Percentiles rank a stretch among this genome's conserved stretches.
These are phyloP conservation scores for Schizosaccharomyces osmophilus DNA, from an alignment of 805 yeast genomes.

Conservation along the genomic window DNA sequence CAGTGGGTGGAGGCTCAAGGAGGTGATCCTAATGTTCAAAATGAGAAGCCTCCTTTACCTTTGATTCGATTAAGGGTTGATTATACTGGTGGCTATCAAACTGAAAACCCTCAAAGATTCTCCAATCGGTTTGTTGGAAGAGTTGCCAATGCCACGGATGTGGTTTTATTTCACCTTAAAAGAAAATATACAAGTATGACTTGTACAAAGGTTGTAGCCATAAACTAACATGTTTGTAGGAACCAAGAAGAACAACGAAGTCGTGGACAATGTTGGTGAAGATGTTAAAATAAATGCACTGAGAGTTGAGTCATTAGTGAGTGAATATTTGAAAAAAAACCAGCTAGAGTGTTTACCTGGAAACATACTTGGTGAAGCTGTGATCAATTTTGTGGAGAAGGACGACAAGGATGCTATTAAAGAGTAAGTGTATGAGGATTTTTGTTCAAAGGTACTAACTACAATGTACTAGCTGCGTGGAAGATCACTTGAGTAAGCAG, in stretches of 20 bases:
- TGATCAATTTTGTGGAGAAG: conserved; percentile 48
- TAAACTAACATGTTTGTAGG: neutral
- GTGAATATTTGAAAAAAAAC: conserved; percentile 34
- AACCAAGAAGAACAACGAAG: conserved; percentile 3
- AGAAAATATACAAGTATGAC: conserved; percentile 3
- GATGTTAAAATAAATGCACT: conserved; percentile 18
- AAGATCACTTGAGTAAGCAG: neutral
- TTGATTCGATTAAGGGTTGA: conserved; percentile 55
- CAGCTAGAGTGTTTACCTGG: conserved; percentile 50
- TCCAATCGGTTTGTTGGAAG: conserved; percentile 74
- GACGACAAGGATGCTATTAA: conserved; percentile 57
- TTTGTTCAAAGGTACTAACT: neutral
- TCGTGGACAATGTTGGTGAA: conserved; percentile 7
- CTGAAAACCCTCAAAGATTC: conserved; percentile 72
- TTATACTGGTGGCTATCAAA: conserved; percentile 72
- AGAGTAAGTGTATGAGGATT: conserved; percentile 4
- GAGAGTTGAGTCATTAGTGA: conserved; percentile 38
- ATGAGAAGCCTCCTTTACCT: conserved; percentile 42
- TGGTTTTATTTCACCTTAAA: conserved; percentile 42
- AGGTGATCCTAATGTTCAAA: conserved; percentile 9
- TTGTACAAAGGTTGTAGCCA: neutral
- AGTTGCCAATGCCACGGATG: conserved; percentile 79
- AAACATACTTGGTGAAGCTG: conserved; percentile 46
- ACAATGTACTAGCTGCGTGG: neutral
- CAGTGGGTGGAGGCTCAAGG: conserved; percentile 20